Conservation (phyloP, 2,329 filamentous ascomycete genomes). For the Neofusicoccum ribis region DNA sequence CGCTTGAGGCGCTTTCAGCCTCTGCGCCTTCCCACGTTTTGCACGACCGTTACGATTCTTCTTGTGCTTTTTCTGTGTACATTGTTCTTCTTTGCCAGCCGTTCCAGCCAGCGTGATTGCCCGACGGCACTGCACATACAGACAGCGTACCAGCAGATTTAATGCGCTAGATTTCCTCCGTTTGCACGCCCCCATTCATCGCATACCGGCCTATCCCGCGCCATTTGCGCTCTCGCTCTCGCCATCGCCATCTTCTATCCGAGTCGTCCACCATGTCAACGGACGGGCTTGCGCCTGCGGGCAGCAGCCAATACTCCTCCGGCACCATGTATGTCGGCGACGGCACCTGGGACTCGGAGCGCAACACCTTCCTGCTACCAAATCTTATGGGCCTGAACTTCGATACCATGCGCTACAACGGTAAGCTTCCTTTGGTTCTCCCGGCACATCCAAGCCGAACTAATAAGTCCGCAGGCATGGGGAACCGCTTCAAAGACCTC, state of each 20-base stretch:
- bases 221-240: too few species aligned
- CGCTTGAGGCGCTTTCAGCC: not conserved
- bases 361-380: constrained; percentile 75
- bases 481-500: constrained; percentile 71
- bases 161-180: not conserved
- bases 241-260: too few species aligned
- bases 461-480: constrained; percentile 65
- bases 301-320: constrained; percentile 71
- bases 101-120: not conserved
- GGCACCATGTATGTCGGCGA: constrained; percentile 76
- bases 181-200: not conserved
- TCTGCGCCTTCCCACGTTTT: not conserved
- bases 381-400: constrained; percentile 76
- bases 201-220: not conserved
- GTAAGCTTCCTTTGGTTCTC: constrained; percentile 45
- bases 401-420: constrained; percentile 82
- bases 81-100: not conserved
- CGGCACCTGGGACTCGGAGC: constrained; percentile 78
- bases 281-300: constrained; percentile 64
- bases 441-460: not conserved
- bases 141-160: not conserved
- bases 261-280: constrained; percentile 53
- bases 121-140: constrained; percentile 9
- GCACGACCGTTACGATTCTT: constrained; percentile 11
- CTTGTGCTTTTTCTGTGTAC: constrained; percentile 7